Conservation (phyloP, 495 filamentous ascomycete genomes). For the Penicillium dipodomyicola region DNA sequence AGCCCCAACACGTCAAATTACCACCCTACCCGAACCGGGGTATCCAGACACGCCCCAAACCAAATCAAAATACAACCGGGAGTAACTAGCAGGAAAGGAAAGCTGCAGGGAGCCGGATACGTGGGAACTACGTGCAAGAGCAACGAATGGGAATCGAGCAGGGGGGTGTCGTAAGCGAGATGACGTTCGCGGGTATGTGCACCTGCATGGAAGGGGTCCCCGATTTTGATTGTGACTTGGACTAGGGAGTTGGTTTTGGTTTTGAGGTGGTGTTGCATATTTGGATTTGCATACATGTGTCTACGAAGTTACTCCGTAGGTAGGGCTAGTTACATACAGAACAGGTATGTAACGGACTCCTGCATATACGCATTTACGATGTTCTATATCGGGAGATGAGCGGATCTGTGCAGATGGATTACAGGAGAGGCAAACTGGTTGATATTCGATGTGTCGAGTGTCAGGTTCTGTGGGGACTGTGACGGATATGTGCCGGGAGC, state of each 20-base stretch:
- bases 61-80: not conserved
- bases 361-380: not conserved
- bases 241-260: too few species aligned
- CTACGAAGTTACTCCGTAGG: too few species aligned
- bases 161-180: not conserved
- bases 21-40: too few species aligned
- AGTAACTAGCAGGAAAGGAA: not conserved
- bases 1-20: too few species aligned
- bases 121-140: not conserved
- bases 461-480: not conserved
- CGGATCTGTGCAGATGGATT: not conserved
- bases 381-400: not conserved
- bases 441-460: not conserved
- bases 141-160: not conserved
- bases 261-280: too few species aligned
- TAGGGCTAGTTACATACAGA: too few species aligned
- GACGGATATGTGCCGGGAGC: slow-evolving; percentile 1
- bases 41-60: not conserved
- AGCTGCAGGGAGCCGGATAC: not conserved
- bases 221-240: not conserved
- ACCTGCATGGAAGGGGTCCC: not conserved
- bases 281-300: too few species aligned
- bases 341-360: too few species aligned
- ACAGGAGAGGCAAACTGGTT: not conserved
- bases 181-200: not conserved